Conservation (phyloP, 2,329 filamentous ascomycete genomes). For the Diplodia seriata region DNA sequence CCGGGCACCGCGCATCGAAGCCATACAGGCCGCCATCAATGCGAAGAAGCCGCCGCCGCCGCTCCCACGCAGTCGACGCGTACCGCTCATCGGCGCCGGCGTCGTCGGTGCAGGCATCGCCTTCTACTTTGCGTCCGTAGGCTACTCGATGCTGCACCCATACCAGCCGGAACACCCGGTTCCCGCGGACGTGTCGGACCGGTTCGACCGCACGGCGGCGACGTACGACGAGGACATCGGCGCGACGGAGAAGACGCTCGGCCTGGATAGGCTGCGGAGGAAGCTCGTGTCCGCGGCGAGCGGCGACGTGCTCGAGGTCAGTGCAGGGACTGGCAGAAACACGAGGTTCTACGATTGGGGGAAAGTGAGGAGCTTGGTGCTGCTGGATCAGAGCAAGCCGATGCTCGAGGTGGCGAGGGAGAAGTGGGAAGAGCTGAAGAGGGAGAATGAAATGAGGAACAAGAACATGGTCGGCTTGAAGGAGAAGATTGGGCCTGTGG, state of each 20-base stretch:
- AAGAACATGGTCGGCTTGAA: conserved; percentile 8
- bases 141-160: conserved; percentile 27
- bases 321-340: conserved; percentile 59
- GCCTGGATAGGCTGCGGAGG: conserved; percentile 51
- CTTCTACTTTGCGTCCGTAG: conserved; percentile 16
- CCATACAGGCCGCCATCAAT: conserved; percentile 1
- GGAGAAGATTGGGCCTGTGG: conserved; percentile 35
- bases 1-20: conserved; percentile 1
- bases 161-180: conserved; percentile 36
- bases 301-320: conserved; percentile 58
- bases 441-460: conserved; percentile 35
- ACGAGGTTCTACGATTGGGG: conserved; percentile 53
- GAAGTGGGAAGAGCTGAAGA: conserved; percentile 55
- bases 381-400: conserved; percentile 55
- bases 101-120: conserved; percentile 10
- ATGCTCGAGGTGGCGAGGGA: conserved; percentile 58
- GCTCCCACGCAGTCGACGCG: conserved; percentile 4
- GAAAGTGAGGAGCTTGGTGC: conserved; percentile 53
- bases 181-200: conserved; percentile 51
- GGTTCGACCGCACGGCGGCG: conserved; percentile 55
- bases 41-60: background rate
- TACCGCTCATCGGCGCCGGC: conserved; percentile 21
- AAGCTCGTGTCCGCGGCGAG: conserved; percentile 50
- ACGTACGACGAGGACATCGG: conserved; percentile 57
- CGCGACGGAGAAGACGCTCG: conserved; percentile 51